Percentiles rank a stretch among this genome's conserved stretches.
phyloP scores from a whole-genome alignment of 139 green algal species.

The Chlamydomonas sp. region DNA sequence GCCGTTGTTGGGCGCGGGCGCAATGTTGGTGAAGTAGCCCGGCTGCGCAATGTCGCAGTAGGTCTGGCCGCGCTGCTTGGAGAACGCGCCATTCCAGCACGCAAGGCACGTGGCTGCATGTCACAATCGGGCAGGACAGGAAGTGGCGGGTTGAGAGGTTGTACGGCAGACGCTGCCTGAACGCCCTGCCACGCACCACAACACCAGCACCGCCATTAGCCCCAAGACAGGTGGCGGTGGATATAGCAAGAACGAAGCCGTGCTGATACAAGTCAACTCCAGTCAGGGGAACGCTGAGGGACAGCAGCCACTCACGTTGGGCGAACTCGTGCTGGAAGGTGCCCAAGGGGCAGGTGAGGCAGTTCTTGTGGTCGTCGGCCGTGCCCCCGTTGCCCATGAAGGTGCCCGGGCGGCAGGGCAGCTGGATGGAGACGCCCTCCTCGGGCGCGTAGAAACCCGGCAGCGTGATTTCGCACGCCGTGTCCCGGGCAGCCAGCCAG shows the following conservation, averaged over 20 bases:
- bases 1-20: not conserved
- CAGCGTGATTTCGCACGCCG: not conserved
- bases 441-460: constrained; percentile 33
- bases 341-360: not conserved
- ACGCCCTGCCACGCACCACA: not conserved
- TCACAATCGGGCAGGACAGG: not conserved
- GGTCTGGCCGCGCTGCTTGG: not conserved
- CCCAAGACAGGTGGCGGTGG: not conserved
- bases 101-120: constrained; percentile 15
- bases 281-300: not conserved
- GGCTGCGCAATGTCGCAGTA: not conserved
- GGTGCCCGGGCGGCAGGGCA: constrained; percentile 28
- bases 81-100: constrained; percentile 22
- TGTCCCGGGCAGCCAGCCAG: constrained; percentile 25
- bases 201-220: not conserved
- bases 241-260: not conserved
- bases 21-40: constrained; percentile 19
- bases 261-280: not conserved
- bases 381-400: not conserved
- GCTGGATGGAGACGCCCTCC: not conserved
- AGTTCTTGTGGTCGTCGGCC: not conserved
- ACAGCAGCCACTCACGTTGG: not conserved
- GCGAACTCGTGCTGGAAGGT: constrained; percentile 28
- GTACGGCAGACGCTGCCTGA: not conserved
- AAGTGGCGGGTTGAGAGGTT: not conserved